Base-by-base conservation (phyloP, 2,329 filamentous ascomycete species). In the Phaeomoniella chlamydospora region DNA sequence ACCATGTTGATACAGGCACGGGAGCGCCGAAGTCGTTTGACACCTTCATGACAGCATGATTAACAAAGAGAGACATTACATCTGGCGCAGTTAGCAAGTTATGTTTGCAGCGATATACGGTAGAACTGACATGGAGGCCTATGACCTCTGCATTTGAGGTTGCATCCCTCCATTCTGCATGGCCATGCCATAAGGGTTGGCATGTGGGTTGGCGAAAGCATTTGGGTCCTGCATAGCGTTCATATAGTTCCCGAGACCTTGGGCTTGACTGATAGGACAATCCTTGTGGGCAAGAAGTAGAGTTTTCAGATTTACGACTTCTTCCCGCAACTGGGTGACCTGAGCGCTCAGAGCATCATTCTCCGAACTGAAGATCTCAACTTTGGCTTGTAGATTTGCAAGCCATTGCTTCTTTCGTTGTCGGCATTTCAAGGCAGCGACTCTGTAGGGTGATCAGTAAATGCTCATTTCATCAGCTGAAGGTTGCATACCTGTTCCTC, bases 371-470 rank as follows among this genome's bases (percentile, higher is more conserved):
- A 86, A 96, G 45, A 93, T 70, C 56, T 98, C 90, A 12, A 96
- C 88, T 58, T 96, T 96, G 38, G 75, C 74, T 57, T 98, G 90
- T 1, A 98, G 70, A 47, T 94, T 96, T 18, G 83, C 82, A 39
- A 96, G 72, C 90, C 90, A 98, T 55, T 96, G 90, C 70, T 98
- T 98, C 70, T 98, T 98, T 14, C 90, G 76, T 58, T 98, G 90
- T 41, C 90, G 80, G 59, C 90, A 98, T 55, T 98, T 98, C 40
- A 98, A 68, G 3, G 90, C 90, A 43, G 90, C 90, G 45, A 98
- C 86, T 54, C 90, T 94, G 45, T 15, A 15, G 18, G 4, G 18
- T 29, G 16, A 39, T 60, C 44, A 61, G 54, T 33, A 37, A 19
- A 10, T 30, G 14, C 18, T 10, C 26, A 35, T 14, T 11, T 17